A percentile compares a stretch with the other conserved stretches of the same genome.
These are phyloP conservation scores for Mycena rosella DNA, from an alignment of 768 basidiomycete species.

Conservation along the genomic window DNA sequence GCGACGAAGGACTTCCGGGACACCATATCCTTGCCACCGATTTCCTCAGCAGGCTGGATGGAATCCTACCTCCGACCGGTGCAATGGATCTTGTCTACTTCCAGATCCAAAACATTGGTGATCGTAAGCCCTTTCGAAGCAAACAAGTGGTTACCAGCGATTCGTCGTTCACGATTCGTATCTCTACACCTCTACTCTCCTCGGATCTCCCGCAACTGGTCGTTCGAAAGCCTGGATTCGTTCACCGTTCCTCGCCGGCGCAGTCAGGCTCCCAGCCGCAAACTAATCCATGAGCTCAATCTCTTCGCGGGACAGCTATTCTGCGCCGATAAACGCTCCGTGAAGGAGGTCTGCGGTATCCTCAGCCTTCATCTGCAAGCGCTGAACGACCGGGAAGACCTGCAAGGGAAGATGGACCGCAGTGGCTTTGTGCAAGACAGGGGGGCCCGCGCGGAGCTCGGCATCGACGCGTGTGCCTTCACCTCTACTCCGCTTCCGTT, in stretches of 20 bases:
- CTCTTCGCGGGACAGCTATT: conserved; percentile 28
- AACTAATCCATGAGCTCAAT: conserved; percentile 19
- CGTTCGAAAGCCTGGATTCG: conserved; percentile 6
- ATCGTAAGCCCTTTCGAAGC: conserved; percentile 26
- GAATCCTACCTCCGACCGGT: conserved; percentile 24
- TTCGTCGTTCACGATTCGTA: conserved; percentile 9
- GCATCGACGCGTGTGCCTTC: conserved; percentile 6
- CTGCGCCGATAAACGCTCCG: conserved; percentile 10
- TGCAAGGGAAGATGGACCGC: neutral
- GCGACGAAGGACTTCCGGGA: conserved; percentile 16
- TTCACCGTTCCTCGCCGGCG: conserved; percentile 17
- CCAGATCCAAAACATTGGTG: conserved; percentile 3
- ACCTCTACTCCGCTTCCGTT: conserved; percentile 17
- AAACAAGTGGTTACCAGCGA: conserved; percentile 20
- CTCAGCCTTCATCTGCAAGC: conserved; percentile 19
- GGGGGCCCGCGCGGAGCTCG: conserved; percentile 1
- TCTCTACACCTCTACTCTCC: conserved; percentile 1
- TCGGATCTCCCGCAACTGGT: neutral
- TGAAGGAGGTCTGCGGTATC: conserved; percentile 21
- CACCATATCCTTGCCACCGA: neutral
- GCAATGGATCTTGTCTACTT: conserved; percentile 24
- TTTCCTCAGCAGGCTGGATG: conserved; percentile 2
- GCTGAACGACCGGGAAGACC: neutral
- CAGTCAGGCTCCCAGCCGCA: neutral
- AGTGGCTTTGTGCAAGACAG: neutral